Base-by-base conservation (phyloP, 208 protist species). In the Borovskyia barvae region DNA sequence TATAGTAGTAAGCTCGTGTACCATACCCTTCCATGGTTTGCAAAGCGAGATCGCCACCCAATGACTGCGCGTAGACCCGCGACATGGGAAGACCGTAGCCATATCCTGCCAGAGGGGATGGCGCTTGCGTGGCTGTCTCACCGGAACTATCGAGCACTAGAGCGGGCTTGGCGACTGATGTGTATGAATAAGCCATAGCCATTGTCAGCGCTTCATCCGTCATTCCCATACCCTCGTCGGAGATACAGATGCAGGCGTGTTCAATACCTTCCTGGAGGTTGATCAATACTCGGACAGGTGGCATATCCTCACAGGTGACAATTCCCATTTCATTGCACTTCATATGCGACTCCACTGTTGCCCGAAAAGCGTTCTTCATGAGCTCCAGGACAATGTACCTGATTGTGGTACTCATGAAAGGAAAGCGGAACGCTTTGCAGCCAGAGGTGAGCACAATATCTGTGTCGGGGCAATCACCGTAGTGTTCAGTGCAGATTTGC, bases 321-420 rank as follows among this genome's bases (percentile, higher is more conserved):
- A 91, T 87, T 9, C 84, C 84, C 11, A 63, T 48, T 3, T 65
- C 68, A 63, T 91, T 88, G 30, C 75, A 54, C 53, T 80, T 83
- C 76, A 85, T 85, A 58, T 97, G 88, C 8, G 72, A 63, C 57
- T 97, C 90, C 7, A 96, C 80, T 9, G 83, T 92, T 6, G 92
- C 94, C 14, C 96, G 81, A 59, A 97, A 87, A 3, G 92, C 92
- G 70, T 98, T 98, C 75, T 98, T 98, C 72, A 98, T 80, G 39
- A 97, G 46, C 65, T 98, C 97, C 19, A 97, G 66, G 15, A 98
- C 77, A 52, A 98, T 91, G 75, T 98, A 97, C 40, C 93, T 88
- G 24, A 98, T 87, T 36, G 97, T 97, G 17, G 88, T 94, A 30
- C 88, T 90, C 73, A 97, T 93, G 67, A 97, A 95, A 2, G 94